A percentile compares a stretch with the other conserved stretches of the same genome.
These are phyloP conservation scores for Prasinococcaceae sp. DNA, from an alignment of 139 green algal genomes.

Conservation along the genomic window DNA sequence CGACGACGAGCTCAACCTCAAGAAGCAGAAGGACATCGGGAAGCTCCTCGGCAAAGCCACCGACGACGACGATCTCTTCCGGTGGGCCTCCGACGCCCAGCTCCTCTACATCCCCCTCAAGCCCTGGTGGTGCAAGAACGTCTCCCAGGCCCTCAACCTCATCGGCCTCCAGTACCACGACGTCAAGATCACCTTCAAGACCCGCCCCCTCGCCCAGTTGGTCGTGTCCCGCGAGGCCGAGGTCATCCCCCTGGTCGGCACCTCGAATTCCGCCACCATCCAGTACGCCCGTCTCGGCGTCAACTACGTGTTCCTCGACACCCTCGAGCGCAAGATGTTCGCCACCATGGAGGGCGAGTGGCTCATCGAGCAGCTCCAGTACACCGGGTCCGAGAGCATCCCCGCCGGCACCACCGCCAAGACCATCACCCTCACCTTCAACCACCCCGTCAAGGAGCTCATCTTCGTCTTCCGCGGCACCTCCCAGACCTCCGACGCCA, in stretches of 20 bases:
- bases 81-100: too few relatives aligned
- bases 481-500: neutral
- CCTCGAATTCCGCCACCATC: neutral
- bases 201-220: neutral
- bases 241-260: neutral
- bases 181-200: neutral
- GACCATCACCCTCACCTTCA: neutral
- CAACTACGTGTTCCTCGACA: neutral
- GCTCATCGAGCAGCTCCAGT: neutral
- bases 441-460: neutral
- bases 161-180: neutral
- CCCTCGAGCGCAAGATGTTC: neutral
- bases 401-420: neutral
- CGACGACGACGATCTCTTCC: too few relatives aligned
- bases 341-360: neutral
- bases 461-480: too few relatives aligned
- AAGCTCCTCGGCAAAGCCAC: too few relatives aligned
- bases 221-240: neutral
- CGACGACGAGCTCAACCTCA: slow-evolving; percentile 12
- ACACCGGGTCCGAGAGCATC: neutral
- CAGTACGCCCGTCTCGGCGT: neutral
- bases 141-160: neutral
- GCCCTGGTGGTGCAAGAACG: neutral
- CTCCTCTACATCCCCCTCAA: neutral
- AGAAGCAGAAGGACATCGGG: too few relatives aligned